Evolutionary conservation across 805 yeast species (phyloP).

Genomic region (Clavispora asparagi): DNA sequence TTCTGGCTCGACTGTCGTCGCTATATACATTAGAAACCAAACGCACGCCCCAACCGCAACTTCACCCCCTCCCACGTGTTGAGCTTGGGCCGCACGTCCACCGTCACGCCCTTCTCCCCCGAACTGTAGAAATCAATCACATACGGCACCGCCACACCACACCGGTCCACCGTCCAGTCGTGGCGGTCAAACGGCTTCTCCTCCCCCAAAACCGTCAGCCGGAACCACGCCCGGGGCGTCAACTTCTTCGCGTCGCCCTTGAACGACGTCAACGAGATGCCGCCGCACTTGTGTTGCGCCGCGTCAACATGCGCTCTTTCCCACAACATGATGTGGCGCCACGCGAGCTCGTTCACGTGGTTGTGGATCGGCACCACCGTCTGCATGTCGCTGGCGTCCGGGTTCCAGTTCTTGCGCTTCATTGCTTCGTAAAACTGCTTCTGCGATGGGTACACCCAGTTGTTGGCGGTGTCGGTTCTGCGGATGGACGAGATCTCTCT

Average conservation of each 20-base stretch:
- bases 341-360: constrained; percentile 87
- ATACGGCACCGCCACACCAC: constrained; percentile 80
- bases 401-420: constrained; percentile 86
- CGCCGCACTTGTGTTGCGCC: constrained; percentile 57
- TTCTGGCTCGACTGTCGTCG: no score
- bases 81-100: constrained; percentile 91
- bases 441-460: constrained; percentile 96
- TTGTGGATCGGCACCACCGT: constrained; percentile 93
- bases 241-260: constrained; percentile 82
- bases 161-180: constrained; percentile 86
- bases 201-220: constrained; percentile 61
- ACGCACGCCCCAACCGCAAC: constrained; percentile 59
- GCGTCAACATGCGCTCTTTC: constrained; percentile 57
- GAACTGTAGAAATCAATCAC: constrained; percentile 83
- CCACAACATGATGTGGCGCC: constrained; percentile 83
- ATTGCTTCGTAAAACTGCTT: constrained; percentile 93
- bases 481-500: constrained; percentile 82
- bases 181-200: constrained; percentile 91
- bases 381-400: constrained; percentile 76
- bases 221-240: constrained; percentile 78
- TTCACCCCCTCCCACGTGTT: constrained; percentile 76
- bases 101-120: constrained; percentile 49
- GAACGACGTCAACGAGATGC: constrained; percentile 77
- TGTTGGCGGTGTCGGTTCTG: constrained; percentile 51
- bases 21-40: constrained; percentile 33